Percentiles rank a stretch among this genome's conserved stretches.
Evolutionary conservation across 2,329 filamentous ascomycete genomes (phyloP).

Genomic region (Penicillium freii): DNA sequence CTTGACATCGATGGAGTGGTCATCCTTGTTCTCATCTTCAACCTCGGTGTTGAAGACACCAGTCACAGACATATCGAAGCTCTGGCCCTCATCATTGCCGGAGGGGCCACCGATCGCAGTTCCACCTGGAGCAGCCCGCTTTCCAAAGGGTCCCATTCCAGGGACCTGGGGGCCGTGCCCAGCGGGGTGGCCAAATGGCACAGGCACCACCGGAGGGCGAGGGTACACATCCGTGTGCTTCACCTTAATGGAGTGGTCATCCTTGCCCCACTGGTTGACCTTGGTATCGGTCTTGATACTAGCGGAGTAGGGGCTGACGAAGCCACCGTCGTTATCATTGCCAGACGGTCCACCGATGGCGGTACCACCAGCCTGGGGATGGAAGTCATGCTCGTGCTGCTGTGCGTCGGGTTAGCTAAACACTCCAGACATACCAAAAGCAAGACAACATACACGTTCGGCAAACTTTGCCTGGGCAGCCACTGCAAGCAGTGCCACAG

Average conservation of each 20-base stretch:
- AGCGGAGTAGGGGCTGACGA: slow-evolving; percentile 9
- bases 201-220: neutral
- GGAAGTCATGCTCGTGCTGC: slow-evolving; percentile 13
- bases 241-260: slow-evolving; percentile 24
- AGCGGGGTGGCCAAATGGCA: neutral
- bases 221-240: slow-evolving; percentile 20
- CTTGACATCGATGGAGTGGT: slow-evolving; percentile 22
- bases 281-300: slow-evolving; percentile 16
- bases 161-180: neutral
- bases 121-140: slow-evolving; percentile 18
- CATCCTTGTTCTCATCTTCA: slow-evolving; percentile 19
- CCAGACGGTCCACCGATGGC: slow-evolving; percentile 25
- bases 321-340: slow-evolving; percentile 18
- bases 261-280: slow-evolving; percentile 19
- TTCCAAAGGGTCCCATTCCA: slow-evolving; percentile 17
- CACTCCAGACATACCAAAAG: neutral
- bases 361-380: slow-evolving; percentile 4
- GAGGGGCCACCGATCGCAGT: slow-evolving; percentile 23
- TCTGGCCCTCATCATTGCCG: slow-evolving; percentile 25
- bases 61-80: slow-evolving; percentile 24
- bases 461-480: slow-evolving; percentile 29
- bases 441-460: slow-evolving; percentile 14
- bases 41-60: slow-evolving; percentile 19
- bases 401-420: neutral
- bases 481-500: slow-evolving; percentile 36